Evolutionary conservation across 176 grass and related monocot genomes (phyloP).

Genomic region (Oryza rufipogon): DNA sequence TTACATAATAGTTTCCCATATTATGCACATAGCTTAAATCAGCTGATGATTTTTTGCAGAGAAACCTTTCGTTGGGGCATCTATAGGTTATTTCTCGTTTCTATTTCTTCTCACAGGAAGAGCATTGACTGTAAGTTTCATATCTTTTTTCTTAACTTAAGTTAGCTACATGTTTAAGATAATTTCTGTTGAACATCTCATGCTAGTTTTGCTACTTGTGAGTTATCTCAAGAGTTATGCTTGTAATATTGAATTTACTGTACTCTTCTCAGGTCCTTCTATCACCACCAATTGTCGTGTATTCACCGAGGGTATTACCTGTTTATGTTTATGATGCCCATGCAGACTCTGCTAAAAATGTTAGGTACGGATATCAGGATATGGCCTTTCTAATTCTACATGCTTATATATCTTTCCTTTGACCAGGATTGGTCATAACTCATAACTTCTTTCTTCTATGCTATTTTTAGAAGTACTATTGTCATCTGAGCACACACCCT

Average conservation of each 20-base stretch:
- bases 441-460: slow-evolving; percentile 32
- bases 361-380: slow-evolving; percentile 64
- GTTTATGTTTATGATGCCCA: slow-evolving; percentile 99
- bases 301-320: slow-evolving; percentile 93
- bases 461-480: slow-evolving; percentile 31
- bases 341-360: slow-evolving; percentile 99
- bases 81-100: slow-evolving; percentile 99
- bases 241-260: slow-evolving; percentile 22
- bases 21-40: slow-evolving; percentile 26
- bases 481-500: slow-evolving; percentile 36
- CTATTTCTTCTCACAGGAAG: slow-evolving; percentile 98
- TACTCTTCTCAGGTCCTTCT: slow-evolving; percentile 80
- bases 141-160: background rate
- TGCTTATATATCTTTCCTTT: slow-evolving; percentile 24
- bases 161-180: slow-evolving; percentile 25
- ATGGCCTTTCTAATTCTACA: slow-evolving; percentile 16
- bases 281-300: slow-evolving; percentile 96
- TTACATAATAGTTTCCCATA: slow-evolving; percentile 25
- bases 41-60: slow-evolving; percentile 47
- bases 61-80: slow-evolving; percentile 95
- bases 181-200: slow-evolving; percentile 6
- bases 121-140: slow-evolving; percentile 90
- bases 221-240: background rate
- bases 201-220: slow-evolving; percentile 25
- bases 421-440: slow-evolving; percentile 18